These are phyloP conservation scores for Rhodomyrtus psidioides DNA, from an alignment of 441 rosid genomes.

Conservation along the genomic window DNA sequence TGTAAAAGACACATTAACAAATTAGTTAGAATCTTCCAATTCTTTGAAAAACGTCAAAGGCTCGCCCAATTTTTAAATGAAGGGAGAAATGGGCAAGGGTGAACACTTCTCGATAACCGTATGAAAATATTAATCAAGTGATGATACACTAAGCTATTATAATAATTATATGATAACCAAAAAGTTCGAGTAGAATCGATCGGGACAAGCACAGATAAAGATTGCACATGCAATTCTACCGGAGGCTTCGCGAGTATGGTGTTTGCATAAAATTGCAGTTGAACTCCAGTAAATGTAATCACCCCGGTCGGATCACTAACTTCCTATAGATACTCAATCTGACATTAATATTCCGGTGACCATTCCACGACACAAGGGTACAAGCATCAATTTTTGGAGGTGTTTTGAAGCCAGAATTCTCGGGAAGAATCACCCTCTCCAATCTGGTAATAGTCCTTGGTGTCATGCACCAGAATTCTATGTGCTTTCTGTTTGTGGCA, in stretches of 20 bases:
- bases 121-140: no score
- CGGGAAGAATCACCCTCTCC: not conserved
- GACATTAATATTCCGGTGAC: not conserved
- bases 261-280: fast-evolving
- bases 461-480: no score
- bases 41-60: not conserved
- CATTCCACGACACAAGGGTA: not conserved
- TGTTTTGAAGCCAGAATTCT: not conserved
- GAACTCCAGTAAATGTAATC: not conserved
- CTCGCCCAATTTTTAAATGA: no score
- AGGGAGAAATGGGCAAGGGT: no score
- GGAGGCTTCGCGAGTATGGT: fast-evolving
- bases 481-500: not conserved
- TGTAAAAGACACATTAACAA: not conserved
- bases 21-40: not conserved
- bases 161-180: not conserved
- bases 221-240: fast-evolving
- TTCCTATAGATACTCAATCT: no score
- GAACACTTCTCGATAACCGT: no score
- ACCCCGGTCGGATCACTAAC: not conserved
- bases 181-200: fast-evolving
- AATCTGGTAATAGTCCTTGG: not conserved
- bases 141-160: not conserved
- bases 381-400: not conserved
- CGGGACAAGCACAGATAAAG: not conserved